Evolutionary conservation across 345 rosid species (phyloP), one percentile per base, ranked within the genome.

Genomic region (Lagerstroemia speciosa): DNA sequence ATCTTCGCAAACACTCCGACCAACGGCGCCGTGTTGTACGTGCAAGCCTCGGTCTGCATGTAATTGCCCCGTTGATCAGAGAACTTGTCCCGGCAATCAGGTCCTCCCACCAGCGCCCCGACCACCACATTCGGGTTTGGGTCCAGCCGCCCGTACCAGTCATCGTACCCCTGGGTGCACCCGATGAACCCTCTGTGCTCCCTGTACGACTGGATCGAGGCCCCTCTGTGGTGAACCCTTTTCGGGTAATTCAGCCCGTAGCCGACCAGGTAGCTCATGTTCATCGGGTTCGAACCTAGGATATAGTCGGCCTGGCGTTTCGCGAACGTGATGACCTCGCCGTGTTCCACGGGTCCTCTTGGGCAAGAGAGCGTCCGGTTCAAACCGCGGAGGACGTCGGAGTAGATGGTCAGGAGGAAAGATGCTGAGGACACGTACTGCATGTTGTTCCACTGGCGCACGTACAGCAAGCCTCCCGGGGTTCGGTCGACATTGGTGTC

Each of bases 391-490:
- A 93, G 89, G 75, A 79, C 77, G 45, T 87, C 93, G 0, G 97
- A 91, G 79, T 94, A 94, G 27, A 83, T 15, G 2, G 91, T 85
- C 63, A 94, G 83, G 66, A 94, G 93, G 75, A 94, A 94, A 0
- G 89, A 72, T 0, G 99, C 86, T 0, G 97, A 81, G 91, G n/a
- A n/a, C n/a, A n/a, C n/a, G n/a, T n/a, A n/a, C n/a, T n/a, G n/a
- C n/a, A n/a, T n/a, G n/a, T n/a, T 94, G 89, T 94, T 94, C 99
- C 99, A 94, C 79, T 88, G 83, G 57, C 97, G 82, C 73, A 91
- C 69, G 82, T 82, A 89, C 22, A 94, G 75, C 38, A 94, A 81
- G 19, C 99, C 97, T 8, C 72, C 93, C 0, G 95, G 97, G 32
- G 91, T 91, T 34, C 81, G 83, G 3, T 75, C 78, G 22, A 88